These are phyloP conservation scores for Lyophyllum decastes DNA, from an alignment of 768 basidiomycete genomes.

Conservation along the genomic window DNA sequence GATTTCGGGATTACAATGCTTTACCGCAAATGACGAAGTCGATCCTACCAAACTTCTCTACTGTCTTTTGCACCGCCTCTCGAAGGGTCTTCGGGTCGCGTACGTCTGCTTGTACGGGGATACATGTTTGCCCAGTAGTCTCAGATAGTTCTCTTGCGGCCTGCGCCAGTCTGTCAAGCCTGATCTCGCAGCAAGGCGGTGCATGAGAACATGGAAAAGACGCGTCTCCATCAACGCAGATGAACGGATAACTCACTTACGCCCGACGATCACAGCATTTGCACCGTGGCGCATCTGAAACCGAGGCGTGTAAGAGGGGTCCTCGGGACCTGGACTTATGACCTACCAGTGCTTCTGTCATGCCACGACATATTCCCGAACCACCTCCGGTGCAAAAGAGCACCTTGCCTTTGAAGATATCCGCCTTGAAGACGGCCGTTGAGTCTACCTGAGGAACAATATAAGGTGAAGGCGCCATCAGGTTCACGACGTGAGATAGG, in stretches of 20 bases:
- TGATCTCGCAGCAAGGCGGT: slow-evolving; percentile 27
- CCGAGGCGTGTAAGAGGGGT: background rate
- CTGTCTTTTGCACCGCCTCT: slow-evolving; percentile 73
- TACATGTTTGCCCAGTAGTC: slow-evolving; percentile 68
- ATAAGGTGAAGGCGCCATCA: slow-evolving; percentile 42
- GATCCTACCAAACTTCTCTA: slow-evolving; percentile 80
- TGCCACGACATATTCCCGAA: slow-evolving; percentile 88
- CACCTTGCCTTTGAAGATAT: slow-evolving; percentile 90
- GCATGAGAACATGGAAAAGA: background rate
- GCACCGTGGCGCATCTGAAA: slow-evolving; percentile 82
- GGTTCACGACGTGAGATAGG: background rate
- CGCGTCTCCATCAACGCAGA: background rate
- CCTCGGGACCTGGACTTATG: background rate
- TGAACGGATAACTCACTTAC: slow-evolving; percentile 60
- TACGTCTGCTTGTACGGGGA: slow-evolving; percentile 82
- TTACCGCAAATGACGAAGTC: slow-evolving; percentile 96
- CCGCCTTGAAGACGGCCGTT: slow-evolving; percentile 66
- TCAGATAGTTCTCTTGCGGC: slow-evolving; percentile 72
- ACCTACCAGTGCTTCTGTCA: slow-evolving; percentile 82
- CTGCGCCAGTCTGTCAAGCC: slow-evolving; percentile 68
- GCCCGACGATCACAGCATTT: slow-evolving; percentile 77
- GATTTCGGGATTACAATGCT: slow-evolving; percentile 16
- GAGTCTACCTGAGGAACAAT: slow-evolving; percentile 53
- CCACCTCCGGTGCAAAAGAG: slow-evolving; percentile 91
- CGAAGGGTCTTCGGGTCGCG: slow-evolving; percentile 71